Conservation (phyloP, 2,329 filamentous ascomycete genomes). For the Spiromastix sp. region DNA sequence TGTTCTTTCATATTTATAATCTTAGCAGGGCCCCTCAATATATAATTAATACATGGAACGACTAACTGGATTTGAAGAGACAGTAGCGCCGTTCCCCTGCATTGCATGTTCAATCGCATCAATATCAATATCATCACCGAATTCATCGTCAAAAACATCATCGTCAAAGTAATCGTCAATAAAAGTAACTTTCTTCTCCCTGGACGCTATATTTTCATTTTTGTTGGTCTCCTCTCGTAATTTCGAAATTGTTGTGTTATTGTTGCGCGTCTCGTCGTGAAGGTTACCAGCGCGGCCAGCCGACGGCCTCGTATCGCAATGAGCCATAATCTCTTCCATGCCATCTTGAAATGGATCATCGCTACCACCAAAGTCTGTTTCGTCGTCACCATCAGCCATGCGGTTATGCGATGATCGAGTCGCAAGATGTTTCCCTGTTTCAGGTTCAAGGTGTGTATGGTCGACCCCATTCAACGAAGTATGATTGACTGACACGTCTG, state of each 20-base stretch:
- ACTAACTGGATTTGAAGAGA: constrained; percentile 60
- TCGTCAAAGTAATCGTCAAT: no score
- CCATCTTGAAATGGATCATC: constrained; percentile 52
- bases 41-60: constrained; percentile 25
- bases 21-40: constrained; percentile 37
- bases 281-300: no score
- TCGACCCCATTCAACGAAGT: no score
- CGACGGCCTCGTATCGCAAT: constrained; percentile 40
- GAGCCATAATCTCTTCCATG: constrained; percentile 46
- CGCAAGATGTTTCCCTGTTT: no score
- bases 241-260: no score
- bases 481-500: no score
- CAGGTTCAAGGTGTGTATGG: no score
- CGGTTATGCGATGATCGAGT: no score
- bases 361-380: constrained; percentile 62
- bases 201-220: constrained; percentile 10
- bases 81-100: constrained; percentile 47
- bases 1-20: constrained; percentile 55
- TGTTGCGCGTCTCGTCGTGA: no score
- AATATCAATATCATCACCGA: constrained; percentile 57
- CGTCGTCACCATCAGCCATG: no score
- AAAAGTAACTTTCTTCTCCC: constrained; percentile 19
- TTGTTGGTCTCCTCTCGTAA: no score
- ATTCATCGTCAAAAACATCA: constrained; percentile 51
- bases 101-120: constrained; percentile 52